Base-by-base conservation (phyloP, 2,329 filamentous ascomycete genomes). In the Calonectria ilicicola region DNA sequence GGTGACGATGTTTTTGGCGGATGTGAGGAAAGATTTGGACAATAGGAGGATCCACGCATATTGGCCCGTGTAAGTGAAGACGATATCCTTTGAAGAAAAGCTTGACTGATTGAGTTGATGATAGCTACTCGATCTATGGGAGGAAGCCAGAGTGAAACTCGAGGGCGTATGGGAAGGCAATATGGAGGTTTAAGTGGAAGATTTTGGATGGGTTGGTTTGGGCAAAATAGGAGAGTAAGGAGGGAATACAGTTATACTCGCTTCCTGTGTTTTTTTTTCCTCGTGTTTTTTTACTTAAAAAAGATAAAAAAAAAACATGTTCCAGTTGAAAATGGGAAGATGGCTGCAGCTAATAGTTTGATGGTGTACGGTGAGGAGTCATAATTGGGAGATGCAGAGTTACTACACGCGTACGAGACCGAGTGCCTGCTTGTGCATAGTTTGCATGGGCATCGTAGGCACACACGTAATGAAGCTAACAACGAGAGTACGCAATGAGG, bases 11-110 rank as follows among this genome's bases (percentile, higher is more conserved):
- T 77, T 74, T n/a, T 23, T 77, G 5, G 38, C 65, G 17, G 67
- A 76, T 5, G 67, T 73, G 32, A 77, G 72, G 53, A 72, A 69
- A 26, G 72, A 69, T 2, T 49, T 78, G 69, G 49, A 63, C 19
- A 47, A 74, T 9, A 51, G 21, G 2, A 56, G 23, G 1, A 76
- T 65, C 0, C 70, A 74, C 35, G 70, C 65, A 2, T 75, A 77
- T 58, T 74, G 71, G 74, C 69, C 73, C 2, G 63, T 78, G 74
- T 74, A 58, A 67, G 71, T 65, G 10, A 14, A 1, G 23, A 19
- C 8, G 10, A 12, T 23, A 10, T 2, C 32, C 17, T 38, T 56
- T 15, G 38, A 17, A n/a, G 17, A 47, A 2, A 19, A n/a, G 14
- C 21, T 63, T 8, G 15, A 26, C 51, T 49, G 46, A 67, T 32